Percentiles rank a stretch among this genome's conserved stretches.
Evolutionary conservation across 345 rosid species (phyloP).

Genomic region (Euclidium syriacum): DNA sequence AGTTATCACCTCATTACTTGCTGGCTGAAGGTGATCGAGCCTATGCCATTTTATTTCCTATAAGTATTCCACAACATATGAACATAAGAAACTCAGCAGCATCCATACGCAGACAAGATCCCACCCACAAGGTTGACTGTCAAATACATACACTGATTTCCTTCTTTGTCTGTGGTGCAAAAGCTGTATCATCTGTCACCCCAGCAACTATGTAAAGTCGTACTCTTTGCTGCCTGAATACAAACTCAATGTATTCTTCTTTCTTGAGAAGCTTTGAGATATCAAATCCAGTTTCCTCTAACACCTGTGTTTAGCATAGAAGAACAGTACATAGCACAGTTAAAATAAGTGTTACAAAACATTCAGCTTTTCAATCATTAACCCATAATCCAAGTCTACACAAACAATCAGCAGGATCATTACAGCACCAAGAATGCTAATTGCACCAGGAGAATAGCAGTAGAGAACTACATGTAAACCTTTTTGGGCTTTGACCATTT

Average conservation of each 20-base stretch:
- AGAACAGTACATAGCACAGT: neutral
- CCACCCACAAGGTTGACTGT: neutral
- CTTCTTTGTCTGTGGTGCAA: conserved; percentile 96
- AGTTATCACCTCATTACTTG: conserved; percentile 72
- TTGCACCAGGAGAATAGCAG: neutral
- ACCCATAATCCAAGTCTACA: neutral
- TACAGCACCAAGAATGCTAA: neutral
- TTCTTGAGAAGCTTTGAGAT: conserved; percentile 72
- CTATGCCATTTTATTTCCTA: conserved; percentile 98
- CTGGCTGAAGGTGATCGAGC: conserved; percentile 80
- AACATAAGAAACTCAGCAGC: conserved; percentile 7
- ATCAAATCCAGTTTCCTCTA: conserved; percentile 96
- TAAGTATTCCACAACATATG: conserved; percentile 19
- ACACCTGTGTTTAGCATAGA: conserved; percentile 50
- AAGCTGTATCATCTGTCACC: conserved; percentile 81
- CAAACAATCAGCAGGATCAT: neutral
- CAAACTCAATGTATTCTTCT: conserved; percentile 74
- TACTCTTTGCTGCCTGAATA: conserved; percentile 96
- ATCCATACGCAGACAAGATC: conserved; percentile 6
- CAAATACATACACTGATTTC: conserved; percentile 84
- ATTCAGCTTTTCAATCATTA: neutral
- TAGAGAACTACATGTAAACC: conserved; percentile 3
- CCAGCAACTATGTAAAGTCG: conserved; percentile 88
- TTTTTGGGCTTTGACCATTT: conserved; percentile 8
- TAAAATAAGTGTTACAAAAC: neutral